A percentile compares a stretch with the other conserved stretches of the same genome.
phyloP scores from a whole-genome alignment of 257 asterid genomes.

The Fraxinus americana region DNA sequence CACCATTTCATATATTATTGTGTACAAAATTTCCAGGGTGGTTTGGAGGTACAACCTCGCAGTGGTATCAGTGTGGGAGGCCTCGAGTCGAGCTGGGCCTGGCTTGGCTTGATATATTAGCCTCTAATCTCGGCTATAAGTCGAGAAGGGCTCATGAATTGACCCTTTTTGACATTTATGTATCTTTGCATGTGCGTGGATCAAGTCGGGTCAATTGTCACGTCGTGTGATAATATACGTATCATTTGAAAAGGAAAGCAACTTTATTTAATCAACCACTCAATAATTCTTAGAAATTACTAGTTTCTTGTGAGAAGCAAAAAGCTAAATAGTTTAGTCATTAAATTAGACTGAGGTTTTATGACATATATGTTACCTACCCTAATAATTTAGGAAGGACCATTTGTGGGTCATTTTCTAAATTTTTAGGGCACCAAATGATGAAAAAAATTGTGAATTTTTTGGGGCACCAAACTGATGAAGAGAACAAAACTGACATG shows the following conservation, averaged over 20 bases:
- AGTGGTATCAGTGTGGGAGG: background rate
- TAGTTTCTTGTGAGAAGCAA: background rate
- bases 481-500: background rate
- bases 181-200: too few relatives aligned
- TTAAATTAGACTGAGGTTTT: background rate
- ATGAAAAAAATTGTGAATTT: background rate
- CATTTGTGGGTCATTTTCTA: background rate
- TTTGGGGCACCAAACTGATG: background rate
- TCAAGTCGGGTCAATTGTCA: too few relatives aligned
- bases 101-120: background rate
- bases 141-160: too few relatives aligned
- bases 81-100: background rate
- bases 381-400: conserved; percentile 8
- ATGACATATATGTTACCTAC: conserved; percentile 15
- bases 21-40: conserved; percentile 48
- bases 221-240: too few relatives aligned
- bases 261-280: background rate
- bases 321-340: background rate
- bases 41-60: conserved; percentile 31
- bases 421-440: background rate
- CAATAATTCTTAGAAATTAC: background rate
- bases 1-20: conserved; percentile 19
- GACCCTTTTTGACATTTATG: too few relatives aligned
- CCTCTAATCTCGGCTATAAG: background rate
- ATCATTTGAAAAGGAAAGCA: background rate